Evolutionary conservation across 2,329 filamentous ascomycete genomes (phyloP), one percentile per base, ranked within the genome.

Genomic region (Pseudogymnoascus pannorum): DNA sequence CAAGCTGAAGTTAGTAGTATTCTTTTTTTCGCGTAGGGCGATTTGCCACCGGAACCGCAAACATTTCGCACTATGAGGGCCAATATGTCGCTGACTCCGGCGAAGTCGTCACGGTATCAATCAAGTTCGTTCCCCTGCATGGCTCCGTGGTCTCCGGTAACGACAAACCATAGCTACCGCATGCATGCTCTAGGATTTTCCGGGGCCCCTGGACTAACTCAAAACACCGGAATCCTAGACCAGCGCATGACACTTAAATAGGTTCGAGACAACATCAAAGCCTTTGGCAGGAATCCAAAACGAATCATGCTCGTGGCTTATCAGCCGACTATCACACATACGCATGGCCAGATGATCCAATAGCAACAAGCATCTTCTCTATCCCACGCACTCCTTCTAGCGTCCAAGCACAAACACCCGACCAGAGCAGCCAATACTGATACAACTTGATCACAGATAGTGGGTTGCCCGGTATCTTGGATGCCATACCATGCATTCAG

Each of bases 171-270:
- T 26, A 79, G 77, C 67, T 79, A 79, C 64, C 75, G 76, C 1
- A 24, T 74, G 48, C 74, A 73, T 63, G 70, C 61, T 44, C 29
- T 63, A 6, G 59, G 61, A 2, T 61, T 63, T 57, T 40, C 58
- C n/a, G 61, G 61, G 8, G 59, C 58, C 20, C 62, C 63, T 54
- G 62, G 61, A n/a, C 31, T 63, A 2, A 60, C 42, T 5, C 63
- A 64, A 40, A 64, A 64, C 48, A 33, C 59, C 4, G 87, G 87
- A 1, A 72, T 87, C 59, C 75, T 78, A 63, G 85, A 88, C 67
- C 84, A 87, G 71, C 77, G 81, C 64, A 68, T 79, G 24, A 76
- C 82, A 9, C 74, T 87, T 20, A 72, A 76, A 61, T 87, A 84
- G 85, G 78, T 87, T 40, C 75, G 76, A 63, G 73, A 78, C 26